Percentiles rank a stretch among this genome's conserved stretches.
Conservation (phyloP, 208 protist genomes). For the Leishmania tarentolae region DNA sequence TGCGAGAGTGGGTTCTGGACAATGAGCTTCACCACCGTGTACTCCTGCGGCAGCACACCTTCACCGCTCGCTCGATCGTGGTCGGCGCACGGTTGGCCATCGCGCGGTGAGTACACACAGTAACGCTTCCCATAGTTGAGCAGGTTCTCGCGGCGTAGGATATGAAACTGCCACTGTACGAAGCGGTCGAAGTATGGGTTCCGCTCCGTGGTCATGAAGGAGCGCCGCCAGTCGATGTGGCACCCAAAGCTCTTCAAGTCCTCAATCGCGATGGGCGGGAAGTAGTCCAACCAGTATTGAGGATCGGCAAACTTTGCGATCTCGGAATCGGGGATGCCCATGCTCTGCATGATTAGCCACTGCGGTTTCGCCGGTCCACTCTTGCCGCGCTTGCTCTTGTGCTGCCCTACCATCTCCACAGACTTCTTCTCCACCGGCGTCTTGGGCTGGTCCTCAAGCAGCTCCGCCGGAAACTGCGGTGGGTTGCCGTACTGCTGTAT, state of each 20-base stretch:
- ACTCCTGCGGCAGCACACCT: constrained; percentile 98
- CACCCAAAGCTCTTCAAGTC: constrained; percentile 96
- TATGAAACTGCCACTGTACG: constrained; percentile 98
- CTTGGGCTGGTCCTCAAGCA: constrained; percentile 41
- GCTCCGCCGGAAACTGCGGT: constrained; percentile 77
- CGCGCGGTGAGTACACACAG: constrained; percentile 98
- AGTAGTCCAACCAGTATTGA: constrained; percentile 98
- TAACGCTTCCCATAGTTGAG: constrained; percentile 98
- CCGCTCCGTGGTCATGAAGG: constrained; percentile 99
- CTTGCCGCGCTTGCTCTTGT: constrained; percentile 93
- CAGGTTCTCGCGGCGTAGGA: constrained; percentile 89
- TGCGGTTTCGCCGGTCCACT: constrained; percentile 88
- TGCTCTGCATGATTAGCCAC: constrained; percentile 98
- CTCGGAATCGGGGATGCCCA: constrained; percentile 96
- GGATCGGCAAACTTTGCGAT: constrained; percentile 99
- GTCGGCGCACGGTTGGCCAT: constrained; percentile 99
- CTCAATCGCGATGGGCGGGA: constrained; percentile 95
- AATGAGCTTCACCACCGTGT: constrained; percentile 97
- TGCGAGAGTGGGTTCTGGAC: constrained; percentile 88
- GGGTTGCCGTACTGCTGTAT: constrained; percentile 91
- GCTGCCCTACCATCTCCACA: constrained; percentile 40
- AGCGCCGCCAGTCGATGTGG: constrained; percentile 98
- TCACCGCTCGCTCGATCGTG: constrained; percentile 99
- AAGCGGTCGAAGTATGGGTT: constrained; percentile 99
- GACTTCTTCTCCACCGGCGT: constrained; percentile 18